Evolutionary conservation across 768 basidiomycete species (phyloP).

Genomic region (Sarcodon aspratus): DNA sequence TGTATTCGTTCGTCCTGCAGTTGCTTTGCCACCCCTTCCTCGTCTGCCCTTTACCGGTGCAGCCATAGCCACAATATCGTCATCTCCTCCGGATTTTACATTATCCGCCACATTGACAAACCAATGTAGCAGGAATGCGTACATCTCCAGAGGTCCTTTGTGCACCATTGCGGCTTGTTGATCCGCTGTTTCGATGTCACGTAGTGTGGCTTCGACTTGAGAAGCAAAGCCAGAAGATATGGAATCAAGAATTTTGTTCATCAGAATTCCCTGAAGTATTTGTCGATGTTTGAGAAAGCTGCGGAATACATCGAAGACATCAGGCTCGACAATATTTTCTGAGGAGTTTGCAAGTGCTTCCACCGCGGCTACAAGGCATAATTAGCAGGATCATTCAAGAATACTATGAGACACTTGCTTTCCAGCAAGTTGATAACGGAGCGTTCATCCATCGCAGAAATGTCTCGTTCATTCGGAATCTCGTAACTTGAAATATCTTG

Average conservation of each 20-base stretch:
- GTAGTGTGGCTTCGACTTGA: slow-evolving; percentile 61
- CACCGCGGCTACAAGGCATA: slow-evolving; percentile 49
- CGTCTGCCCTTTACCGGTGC: slow-evolving; percentile 38
- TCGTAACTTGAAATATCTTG: slow-evolving; percentile 49
- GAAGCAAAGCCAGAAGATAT: slow-evolving; percentile 64
- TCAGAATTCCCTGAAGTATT: slow-evolving; percentile 45
- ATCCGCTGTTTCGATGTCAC: slow-evolving; percentile 61
- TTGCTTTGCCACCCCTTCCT: slow-evolving; percentile 50
- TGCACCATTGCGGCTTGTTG: slow-evolving; percentile 50
- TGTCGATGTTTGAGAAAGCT: slow-evolving; percentile 71
- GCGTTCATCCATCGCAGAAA: slow-evolving; percentile 38
- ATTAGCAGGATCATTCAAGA: slow-evolving; percentile 1
- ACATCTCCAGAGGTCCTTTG: slow-evolving; percentile 76
- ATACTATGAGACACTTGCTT: slow-evolving; percentile 25
- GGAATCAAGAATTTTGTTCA: slow-evolving; percentile 85
- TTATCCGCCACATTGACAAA: slow-evolving; percentile 77
- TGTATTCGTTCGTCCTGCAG: slow-evolving; percentile 43
- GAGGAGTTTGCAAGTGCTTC: slow-evolving; percentile 69
- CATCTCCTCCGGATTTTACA: slow-evolving; percentile 42
- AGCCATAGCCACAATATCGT: slow-evolving; percentile 26
- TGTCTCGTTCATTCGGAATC: slow-evolving; percentile 61
- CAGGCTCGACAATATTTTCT: slow-evolving; percentile 53
- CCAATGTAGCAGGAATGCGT: slow-evolving; percentile 88
- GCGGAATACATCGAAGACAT: slow-evolving; percentile 74
- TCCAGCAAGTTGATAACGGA: slow-evolving; percentile 38